Conservation (phyloP, 257 asterid genomes). For the Jasminum sambac region DNA sequence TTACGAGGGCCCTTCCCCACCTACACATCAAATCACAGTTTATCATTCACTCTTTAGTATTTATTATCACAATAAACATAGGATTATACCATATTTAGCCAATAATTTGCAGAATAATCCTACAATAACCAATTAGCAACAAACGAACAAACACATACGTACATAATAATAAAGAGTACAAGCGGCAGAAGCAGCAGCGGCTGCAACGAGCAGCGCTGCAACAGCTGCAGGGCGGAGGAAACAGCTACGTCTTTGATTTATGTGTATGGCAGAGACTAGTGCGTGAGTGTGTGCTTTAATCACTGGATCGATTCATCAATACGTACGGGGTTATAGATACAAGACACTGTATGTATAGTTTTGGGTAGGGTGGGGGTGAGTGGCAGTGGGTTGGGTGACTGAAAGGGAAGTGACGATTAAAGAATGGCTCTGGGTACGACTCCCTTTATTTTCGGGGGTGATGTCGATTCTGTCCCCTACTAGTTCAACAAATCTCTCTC, state of each 20-base stretch:
- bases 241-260: slow-evolving; percentile 26
- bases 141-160: slow-evolving; percentile 16
- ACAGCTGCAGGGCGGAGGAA: slow-evolving; percentile 58
- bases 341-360: slow-evolving; percentile 33
- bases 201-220: slow-evolving; percentile 67
- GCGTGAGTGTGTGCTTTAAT: not conserved
- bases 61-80: not conserved
- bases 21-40: not conserved
- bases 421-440: slow-evolving; percentile 33
- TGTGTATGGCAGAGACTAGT: not conserved
- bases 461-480: slow-evolving; percentile 88
- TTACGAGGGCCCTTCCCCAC: not conserved
- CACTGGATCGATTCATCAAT: not conserved
- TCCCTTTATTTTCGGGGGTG: slow-evolving; percentile 93
- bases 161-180: slow-evolving; percentile 6
- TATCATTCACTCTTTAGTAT: not conserved
- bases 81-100: not conserved
- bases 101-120: not conserved
- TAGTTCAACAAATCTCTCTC: slow-evolving; percentile 68
- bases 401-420: not conserved
- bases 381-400: slow-evolving; percentile 27
- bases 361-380: slow-evolving; percentile 9
- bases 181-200: slow-evolving; percentile 37
- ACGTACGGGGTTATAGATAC: slow-evolving; percentile 30
- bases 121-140: not conserved